Evolutionary conservation across 352 stramenopile genomes (phyloP).

Genomic region (Aphanomyces stellatus): DNA sequence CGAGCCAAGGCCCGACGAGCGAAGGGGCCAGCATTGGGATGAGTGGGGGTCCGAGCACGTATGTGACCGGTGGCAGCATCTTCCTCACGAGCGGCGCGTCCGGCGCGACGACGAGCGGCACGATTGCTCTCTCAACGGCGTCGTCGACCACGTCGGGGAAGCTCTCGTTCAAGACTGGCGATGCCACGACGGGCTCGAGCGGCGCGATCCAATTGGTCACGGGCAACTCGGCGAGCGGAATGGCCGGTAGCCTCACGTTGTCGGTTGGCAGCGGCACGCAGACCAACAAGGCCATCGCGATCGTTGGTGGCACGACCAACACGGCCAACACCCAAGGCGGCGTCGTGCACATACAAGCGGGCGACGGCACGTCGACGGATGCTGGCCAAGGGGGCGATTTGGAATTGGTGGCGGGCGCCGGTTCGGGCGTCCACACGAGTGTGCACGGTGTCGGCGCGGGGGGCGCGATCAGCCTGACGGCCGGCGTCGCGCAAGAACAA

Average conservation of each 20-base stretch:
- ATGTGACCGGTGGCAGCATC: constrained; percentile 39
- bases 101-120: constrained; percentile 29
- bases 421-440: constrained; percentile 21
- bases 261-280: constrained; percentile 28
- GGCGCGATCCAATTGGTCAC: constrained; percentile 44
- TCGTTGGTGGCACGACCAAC: background rate
- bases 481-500: constrained; percentile 23
- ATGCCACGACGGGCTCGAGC: constrained; percentile 26
- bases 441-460: constrained; percentile 35
- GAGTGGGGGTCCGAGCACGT: constrained; percentile 29
- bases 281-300: background rate
- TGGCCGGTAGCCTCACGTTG: constrained; percentile 30
- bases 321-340: constrained; percentile 19
- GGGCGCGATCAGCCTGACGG: constrained; percentile 32
- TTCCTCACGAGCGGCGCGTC: constrained; percentile 44
- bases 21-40: constrained; percentile 23
- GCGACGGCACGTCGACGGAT: constrained; percentile 28
- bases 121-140: constrained; percentile 35
- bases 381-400: constrained; percentile 29
- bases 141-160: constrained; percentile 26
- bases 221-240: constrained; percentile 34
- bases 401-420: constrained; percentile 32
- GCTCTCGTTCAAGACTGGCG: constrained; percentile 30
- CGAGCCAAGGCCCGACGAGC: constrained; percentile 22
- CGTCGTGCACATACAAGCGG: constrained; percentile 27